Evolutionary conservation across 2,329 filamentous ascomycete species (phyloP).

Genomic region (Trichoderma lentiforme): DNA sequence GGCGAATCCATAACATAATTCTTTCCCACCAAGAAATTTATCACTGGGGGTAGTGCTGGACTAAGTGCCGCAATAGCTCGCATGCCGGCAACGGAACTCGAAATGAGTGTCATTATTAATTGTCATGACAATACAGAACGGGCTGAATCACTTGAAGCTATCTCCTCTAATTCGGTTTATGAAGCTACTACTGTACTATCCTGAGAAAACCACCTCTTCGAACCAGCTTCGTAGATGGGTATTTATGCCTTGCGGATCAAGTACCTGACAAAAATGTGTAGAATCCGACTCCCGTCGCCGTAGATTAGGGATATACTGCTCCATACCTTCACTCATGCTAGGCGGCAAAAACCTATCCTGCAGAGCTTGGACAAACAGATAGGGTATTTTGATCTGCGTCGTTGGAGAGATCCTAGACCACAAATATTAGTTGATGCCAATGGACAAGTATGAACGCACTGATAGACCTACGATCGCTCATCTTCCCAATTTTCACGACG

Average conservation of each 20-base stretch:
- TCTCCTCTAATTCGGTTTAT: background rate
- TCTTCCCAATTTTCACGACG: background rate
- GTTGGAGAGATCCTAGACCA: background rate
- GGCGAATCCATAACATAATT: no score
- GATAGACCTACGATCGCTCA: background rate
- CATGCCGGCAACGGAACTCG: no score
- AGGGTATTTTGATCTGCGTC: background rate
- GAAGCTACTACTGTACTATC: background rate
- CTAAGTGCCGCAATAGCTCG: no score
- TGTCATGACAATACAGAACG: no score
- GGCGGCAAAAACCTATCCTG: background rate
- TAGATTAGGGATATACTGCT: background rate
- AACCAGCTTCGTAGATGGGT: background rate
- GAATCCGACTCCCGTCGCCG: background rate
- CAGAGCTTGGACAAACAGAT: background rate
- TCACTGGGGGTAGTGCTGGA: no score
- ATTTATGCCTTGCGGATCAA: background rate
- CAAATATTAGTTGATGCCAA: background rate
- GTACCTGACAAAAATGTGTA: background rate
- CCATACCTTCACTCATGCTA: background rate
- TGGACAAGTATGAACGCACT: background rate
- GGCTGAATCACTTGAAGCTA: background rate
- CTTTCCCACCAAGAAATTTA: no score
- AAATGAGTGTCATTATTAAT: no score
- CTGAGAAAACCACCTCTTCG: background rate